Conservation (phyloP, 345 rosid species). For the Kernera saxatilis region DNA sequence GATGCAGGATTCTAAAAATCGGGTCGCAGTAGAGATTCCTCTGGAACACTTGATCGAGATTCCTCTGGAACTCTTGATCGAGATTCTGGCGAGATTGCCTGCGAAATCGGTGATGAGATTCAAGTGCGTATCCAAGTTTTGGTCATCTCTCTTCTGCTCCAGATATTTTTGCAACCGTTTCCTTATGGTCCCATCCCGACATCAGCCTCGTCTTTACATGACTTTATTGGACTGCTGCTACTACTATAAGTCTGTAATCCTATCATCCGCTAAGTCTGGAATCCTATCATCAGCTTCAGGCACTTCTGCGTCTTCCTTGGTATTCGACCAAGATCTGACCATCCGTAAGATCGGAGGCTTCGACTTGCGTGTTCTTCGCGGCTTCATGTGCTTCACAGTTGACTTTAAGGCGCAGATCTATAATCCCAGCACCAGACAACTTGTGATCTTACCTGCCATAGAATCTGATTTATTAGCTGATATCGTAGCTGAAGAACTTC, state of each 20-base stretch:
- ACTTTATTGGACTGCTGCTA: not conserved
- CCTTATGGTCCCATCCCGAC: not conserved
- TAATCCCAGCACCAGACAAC: not conserved
- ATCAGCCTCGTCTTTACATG: not conserved
- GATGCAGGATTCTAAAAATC: not conserved
- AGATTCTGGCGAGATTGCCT: not conserved
- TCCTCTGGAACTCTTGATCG: not conserved
- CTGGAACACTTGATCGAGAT: no score
- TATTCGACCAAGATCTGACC: not conserved
- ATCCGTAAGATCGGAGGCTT: not conserved
- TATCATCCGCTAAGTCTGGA: no score
- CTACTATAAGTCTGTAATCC: not conserved
- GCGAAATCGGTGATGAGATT: not conserved
- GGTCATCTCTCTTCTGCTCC: not conserved
- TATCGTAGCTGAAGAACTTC: no score
- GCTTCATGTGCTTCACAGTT: not conserved
- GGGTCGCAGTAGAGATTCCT: no score
- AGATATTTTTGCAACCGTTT: not conserved
- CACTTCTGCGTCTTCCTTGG: not conserved
- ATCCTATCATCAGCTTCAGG: no score
- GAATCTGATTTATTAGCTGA: not conserved
- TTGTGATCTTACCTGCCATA: not conserved
- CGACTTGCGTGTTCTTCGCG: not conserved
- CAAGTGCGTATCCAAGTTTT: not conserved
- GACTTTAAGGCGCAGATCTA: not conserved